phyloP scores from a whole-genome alignment of 2,329 filamentous ascomycete genomes.

The Trichoderma arundinaceum region DNA sequence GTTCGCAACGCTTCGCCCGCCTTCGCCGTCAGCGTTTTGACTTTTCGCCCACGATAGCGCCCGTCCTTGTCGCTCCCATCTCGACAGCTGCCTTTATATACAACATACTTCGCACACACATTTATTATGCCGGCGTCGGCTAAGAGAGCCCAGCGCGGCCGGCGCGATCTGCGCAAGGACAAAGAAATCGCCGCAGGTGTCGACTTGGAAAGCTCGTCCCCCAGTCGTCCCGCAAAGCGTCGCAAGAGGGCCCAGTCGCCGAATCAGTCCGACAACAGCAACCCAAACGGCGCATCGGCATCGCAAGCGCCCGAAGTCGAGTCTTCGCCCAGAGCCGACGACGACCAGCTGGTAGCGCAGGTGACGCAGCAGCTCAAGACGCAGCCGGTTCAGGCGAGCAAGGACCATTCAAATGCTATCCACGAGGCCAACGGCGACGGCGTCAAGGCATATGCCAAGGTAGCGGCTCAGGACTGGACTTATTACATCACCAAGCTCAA shows the following conservation, averaged over 20 bases:
- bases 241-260: constrained; percentile 58
- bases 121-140: constrained; percentile 47
- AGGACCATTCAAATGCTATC: constrained; percentile 67
- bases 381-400: constrained; percentile 62
- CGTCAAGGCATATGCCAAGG: constrained; percentile 79
- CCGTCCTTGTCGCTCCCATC: not conserved
- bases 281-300: constrained; percentile 33
- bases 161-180: constrained; percentile 49
- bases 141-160: constrained; percentile 47
- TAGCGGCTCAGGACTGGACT: constrained; percentile 81
- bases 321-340: constrained; percentile 52
- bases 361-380: constrained; percentile 59
- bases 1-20: constrained; percentile 11
- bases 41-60: not conserved
- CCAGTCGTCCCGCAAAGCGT: constrained; percentile 66
- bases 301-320: constrained; percentile 48
- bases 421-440: constrained; percentile 66
- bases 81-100: not conserved
- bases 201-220: constrained; percentile 61
- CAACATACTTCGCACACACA: not conserved
- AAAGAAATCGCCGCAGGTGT: constrained; percentile 39
- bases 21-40: not conserved
- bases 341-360: constrained; percentile 62
- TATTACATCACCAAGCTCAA: constrained; percentile 79
- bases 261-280: constrained; percentile 29